These are phyloP conservation scores for Pichia sp. DNA, from an alignment of 1,139 yeast species.

Conservation along the genomic window DNA sequence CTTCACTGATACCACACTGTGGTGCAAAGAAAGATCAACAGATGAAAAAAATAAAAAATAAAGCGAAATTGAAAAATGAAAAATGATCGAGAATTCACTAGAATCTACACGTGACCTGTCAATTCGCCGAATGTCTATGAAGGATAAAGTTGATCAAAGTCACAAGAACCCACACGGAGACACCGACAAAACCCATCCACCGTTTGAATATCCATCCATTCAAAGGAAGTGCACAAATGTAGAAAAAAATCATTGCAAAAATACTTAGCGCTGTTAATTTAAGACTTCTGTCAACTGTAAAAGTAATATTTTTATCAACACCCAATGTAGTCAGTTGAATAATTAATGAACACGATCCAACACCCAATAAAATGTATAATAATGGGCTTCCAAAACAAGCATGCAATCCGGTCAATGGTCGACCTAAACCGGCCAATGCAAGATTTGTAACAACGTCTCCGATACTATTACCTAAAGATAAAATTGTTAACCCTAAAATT, in stretches of 20 bases:
- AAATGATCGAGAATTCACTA: no score
- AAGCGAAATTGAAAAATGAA: not conserved
- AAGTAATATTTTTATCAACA: conserved; percentile 13
- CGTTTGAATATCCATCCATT: conserved; percentile 41
- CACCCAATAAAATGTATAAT: conserved; percentile 41
- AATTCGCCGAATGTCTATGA: conserved; percentile 1
- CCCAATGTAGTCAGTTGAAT: conserved; percentile 22
- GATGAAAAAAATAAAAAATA: not conserved
- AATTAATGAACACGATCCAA: conserved; percentile 35
- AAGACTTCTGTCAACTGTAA: conserved; percentile 24
- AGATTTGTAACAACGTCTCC: conserved; percentile 51
- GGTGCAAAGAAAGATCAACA: not conserved
- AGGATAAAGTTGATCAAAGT: conserved; percentile 14
- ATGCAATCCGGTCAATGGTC: conserved; percentile 51
- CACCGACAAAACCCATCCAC: conserved; percentile 30
- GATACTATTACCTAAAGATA: conserved; percentile 51
- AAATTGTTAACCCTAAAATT: conserved; percentile 41
- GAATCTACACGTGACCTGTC: not conserved
- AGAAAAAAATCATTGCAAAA: conserved; percentile 26
- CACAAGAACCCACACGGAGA: conserved; percentile 30
- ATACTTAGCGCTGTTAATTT: conserved; percentile 34
- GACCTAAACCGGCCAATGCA: conserved; percentile 47
- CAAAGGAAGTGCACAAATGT: conserved; percentile 30
- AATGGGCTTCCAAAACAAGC: conserved; percentile 58
- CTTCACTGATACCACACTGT: not conserved